Conservation (phyloP, 148 eudicot species). For the Dianthus caryophyllus region DNA sequence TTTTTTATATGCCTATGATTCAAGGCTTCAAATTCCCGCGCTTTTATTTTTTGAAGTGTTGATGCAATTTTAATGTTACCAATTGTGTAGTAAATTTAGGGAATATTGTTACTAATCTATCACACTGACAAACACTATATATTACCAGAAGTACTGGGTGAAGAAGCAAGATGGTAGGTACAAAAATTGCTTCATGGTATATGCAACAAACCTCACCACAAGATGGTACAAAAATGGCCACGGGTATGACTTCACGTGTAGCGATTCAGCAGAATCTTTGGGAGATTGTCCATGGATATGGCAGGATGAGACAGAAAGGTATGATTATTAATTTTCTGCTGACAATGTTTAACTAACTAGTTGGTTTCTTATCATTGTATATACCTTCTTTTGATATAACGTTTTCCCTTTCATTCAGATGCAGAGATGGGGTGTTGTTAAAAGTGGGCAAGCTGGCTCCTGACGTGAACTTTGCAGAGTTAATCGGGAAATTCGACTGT, state of each 20-base stretch:
- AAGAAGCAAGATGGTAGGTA: slow-evolving; percentile 6
- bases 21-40: neutral
- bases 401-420: neutral
- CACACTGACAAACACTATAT: neutral
- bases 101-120: too few relatives aligned
- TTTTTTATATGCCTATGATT: neutral
- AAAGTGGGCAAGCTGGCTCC: slow-evolving; percentile 4
- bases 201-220: slow-evolving; percentile 10
- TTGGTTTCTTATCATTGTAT: too few relatives aligned
- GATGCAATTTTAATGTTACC: too few relatives aligned
- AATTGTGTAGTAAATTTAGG: neutral
- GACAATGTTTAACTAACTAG: too few relatives aligned
- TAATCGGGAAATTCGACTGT: neutral
- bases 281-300: slow-evolving; percentile 4
- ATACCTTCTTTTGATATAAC: neutral
- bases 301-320: neutral
- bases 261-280: neutral
- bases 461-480: neutral
- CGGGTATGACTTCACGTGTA: neutral
- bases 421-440: neutral
- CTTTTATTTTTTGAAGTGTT: too few relatives aligned
- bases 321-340: neutral
- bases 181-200: slow-evolving; percentile 19
- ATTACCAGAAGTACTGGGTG: slow-evolving; percentile 18
- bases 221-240: slow-evolving; percentile 3